Evolutionary conservation across 176 grass and related monocot genomes (phyloP), one percentile per base, ranked within the genome.

Genomic region (Microstegium vimineum): DNA sequence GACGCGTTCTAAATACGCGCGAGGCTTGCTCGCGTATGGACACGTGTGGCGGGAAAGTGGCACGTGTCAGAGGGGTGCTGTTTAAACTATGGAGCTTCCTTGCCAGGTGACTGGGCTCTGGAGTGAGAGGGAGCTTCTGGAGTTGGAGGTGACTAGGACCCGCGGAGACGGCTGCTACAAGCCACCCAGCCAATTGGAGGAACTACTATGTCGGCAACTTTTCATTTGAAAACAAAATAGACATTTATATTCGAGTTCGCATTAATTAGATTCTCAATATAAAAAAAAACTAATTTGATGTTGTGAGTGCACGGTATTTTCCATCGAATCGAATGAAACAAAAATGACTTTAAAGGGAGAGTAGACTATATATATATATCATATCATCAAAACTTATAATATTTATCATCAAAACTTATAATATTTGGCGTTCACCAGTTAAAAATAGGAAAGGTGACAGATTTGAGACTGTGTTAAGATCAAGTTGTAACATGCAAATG

Each of bases 1-100:
- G 52, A 87, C 38, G 38, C 22, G 84, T 31, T 84, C 54, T 85
- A 88, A 82, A 83, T 82, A 85, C 31, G 32, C 5, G 76, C 54
- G 69, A 76, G 65, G n/a, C 5, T 18, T 41, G 80, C 85, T 89
- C 84, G 4, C 2, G 56, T 1, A 0, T 8, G 30, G 92, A 92
- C 92, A 90, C 92, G 90, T 87, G 94, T 5, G 66, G 71, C 42
- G 45, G 14, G 16, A 11, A 61, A 11, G 79, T 30, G 77, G 40
- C 77, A 90, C 94, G 87, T 94, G 85, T 27, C 38, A 11, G 26
- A 10, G 65, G 15, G 7, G 17, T 0, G 1, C 32, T 1, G 0
- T 18, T 2, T 84, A 74, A 69, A 22, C 2, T 38, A 79, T 3
- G 31, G 47, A 3, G 28, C 61, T n/a, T n/a, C 18, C 37, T 22